Base-by-base conservation (phyloP, 2,329 filamentous ascomycete species). In the Cordyceps cicadae region DNA sequence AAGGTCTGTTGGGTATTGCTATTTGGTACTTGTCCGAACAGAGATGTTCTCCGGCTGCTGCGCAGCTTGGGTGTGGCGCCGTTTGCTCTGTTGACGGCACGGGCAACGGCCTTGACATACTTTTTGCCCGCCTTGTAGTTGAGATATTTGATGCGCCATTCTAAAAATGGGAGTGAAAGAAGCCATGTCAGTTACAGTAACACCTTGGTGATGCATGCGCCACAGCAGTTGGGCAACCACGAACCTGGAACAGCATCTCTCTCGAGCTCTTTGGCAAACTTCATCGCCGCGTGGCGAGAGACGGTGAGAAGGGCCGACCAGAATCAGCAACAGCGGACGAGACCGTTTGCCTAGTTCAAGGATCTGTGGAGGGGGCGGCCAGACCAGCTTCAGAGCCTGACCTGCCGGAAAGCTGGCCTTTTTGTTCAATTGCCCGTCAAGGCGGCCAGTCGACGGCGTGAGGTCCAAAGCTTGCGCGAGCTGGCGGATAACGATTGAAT, bases 81-180 rank as follows among this genome's bases (percentile, higher is more conserved):
- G 63, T 82, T 77, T 71, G 84, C 73, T 77, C 84, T 75, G 77
- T 83, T 80, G 63, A 94, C 81, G 62, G 91, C 90, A 63, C 88
- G 84, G 26, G 81, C 76, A 57, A 97, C 87, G 61, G 86, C 86
- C 74, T 97, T 97, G 73, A 97, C 81, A 71, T 92, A 88, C 77
- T 97, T 97, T 77, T 97, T 97, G 63, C 92, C 93, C 61, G 86
- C 86, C 81, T 96, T 96, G 80, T 97, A 97, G 75, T 97, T 86
- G 67, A 97, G 82, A 74, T 97, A 97, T 74, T 96, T 96, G 72
- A 87, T 83, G 69, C 89, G 86, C 93, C 93, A 97, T 83, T 97
- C 85, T 87, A 66, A 32, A 15, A 9, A 45, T 21, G n/a, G 12
- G 12, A 7, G 9, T 19, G 17, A 6, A 21, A 52, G 21, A 21